Base-by-base conservation (phyloP, 1,284 basidiomycete species). In the Xanthoconium separans region DNA sequence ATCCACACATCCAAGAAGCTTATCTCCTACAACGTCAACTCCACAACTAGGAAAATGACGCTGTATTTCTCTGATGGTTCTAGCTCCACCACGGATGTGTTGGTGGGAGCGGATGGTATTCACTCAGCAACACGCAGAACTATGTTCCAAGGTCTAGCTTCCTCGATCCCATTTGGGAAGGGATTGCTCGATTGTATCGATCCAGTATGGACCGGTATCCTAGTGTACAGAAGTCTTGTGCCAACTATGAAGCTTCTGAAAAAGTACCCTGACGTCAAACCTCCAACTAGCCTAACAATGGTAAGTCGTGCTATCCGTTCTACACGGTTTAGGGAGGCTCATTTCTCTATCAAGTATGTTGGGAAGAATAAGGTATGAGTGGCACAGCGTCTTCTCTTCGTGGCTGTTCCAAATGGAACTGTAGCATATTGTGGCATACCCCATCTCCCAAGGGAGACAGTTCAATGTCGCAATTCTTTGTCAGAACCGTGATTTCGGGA, bases 351-450 rank as follows among this genome's bases (percentile, higher is more conserved):
- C 16, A 49, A 81, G 78, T 75, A 77, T 55, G 60, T 74, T 16
- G 78, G 77, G 24, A 75, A 72, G 53, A 64, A 74, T 50, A 72
- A 73, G 51, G 78, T 77, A 31, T 40, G 76, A 74, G 2, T 1
- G 0, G 42, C 12, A 31, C 33, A n/a, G 10, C 18, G 8, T 18
- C 61, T 36, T 6, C 27, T 30, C 29, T 34, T 36, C 20, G 12
- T 16, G 16, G 44, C 52, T 58, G 37, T 58, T 24, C 6, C 24
- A 20, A 18, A 9, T 20, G 2, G 12, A 6, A 11, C 11, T 34
- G 12, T 51, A 79, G 79, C 73, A 79, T 62, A 50, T 79, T 6
- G 73, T 78, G 1, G 62, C 72, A 3, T 81, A 75, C 61, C 75
- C 77, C 0, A 70, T 81, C 42, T 71, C 75, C 15, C 69, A 71